Evolutionary conservation across 2,329 filamentous ascomycete genomes (phyloP).

Genomic region (Macrophomina tecta): DNA sequence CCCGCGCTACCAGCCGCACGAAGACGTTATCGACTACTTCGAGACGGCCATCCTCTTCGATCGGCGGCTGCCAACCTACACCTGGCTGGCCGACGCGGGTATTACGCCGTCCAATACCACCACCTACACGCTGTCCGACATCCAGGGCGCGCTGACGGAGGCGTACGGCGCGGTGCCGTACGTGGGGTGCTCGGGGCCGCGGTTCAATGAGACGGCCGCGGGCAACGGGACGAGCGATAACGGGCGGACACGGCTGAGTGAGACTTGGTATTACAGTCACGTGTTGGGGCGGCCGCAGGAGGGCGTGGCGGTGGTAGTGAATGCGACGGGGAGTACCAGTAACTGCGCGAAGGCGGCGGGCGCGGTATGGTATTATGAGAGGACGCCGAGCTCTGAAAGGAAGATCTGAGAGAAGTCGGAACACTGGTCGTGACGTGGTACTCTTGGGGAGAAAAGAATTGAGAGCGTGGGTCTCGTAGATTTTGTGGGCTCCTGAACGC

Average conservation of each 20-base stretch:
- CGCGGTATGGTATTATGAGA: conserved; percentile 63
- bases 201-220: conserved; percentile 65
- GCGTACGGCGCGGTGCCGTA: conserved; percentile 62
- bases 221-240: conserved; percentile 62
- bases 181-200: conserved; percentile 65
- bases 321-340: conserved; percentile 51
- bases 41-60: conserved; percentile 65
- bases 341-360: conserved; percentile 62
- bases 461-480: conserved; percentile 1
- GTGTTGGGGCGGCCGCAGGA: conserved; percentile 63
- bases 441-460: neutral
- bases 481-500: conserved; percentile 5
- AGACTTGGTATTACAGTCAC: conserved; percentile 73
- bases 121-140: conserved; percentile 58
- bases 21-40: conserved; percentile 69
- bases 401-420: neutral
- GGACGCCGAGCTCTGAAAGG: conserved; percentile 40
- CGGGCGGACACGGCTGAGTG: conserved; percentile 63
- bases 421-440: neutral
- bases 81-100: conserved; percentile 61
- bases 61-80: conserved; percentile 63
- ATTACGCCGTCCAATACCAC: conserved; percentile 67
- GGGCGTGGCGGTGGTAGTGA: conserved; percentile 54
- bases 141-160: conserved; percentile 58
- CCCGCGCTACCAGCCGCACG: conserved; percentile 60